Conservation (phyloP, 768 basidiomycete genomes). For the Cyclocybe cylindracea region DNA sequence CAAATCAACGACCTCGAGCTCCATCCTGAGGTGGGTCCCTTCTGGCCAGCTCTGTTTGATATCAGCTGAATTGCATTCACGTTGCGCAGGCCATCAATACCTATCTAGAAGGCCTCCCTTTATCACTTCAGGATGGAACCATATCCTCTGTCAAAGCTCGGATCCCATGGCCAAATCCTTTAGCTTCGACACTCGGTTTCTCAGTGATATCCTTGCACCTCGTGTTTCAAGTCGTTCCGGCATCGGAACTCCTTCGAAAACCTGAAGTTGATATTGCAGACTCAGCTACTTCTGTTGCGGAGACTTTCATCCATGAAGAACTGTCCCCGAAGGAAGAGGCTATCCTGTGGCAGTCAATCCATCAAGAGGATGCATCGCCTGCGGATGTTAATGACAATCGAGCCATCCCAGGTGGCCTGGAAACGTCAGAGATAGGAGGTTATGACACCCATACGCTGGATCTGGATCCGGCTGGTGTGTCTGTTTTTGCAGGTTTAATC, state of each 20-base stretch:
- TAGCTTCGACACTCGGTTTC: constrained; percentile 71
- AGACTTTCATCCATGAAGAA: constrained; percentile 86
- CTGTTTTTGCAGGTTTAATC: constrained; percentile 78
- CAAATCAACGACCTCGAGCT: constrained; percentile 85
- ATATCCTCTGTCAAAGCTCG: constrained; percentile 75
- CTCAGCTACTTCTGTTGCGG: constrained; percentile 83
- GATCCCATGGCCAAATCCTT: constrained; percentile 85
- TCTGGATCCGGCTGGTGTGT: constrained; percentile 71
- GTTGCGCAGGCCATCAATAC: constrained; percentile 72
- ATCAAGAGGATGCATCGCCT: constrained; percentile 36
- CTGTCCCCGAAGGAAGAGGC: constrained; percentile 72
- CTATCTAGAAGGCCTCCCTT: constrained; percentile 62
- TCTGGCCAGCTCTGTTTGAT: constrained; percentile 1
- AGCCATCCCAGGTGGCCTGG: constrained; percentile 68
- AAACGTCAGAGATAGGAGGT: constrained; percentile 46
- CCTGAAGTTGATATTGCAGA: constrained; percentile 55
- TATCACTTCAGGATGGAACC: constrained; percentile 69
- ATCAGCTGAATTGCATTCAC: constrained; percentile 9
- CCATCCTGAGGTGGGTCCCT: constrained; percentile 62
- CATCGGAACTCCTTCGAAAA: constrained; percentile 19
- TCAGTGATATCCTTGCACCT: constrained; percentile 70
- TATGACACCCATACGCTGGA: constrained; percentile 46
- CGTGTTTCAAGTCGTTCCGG: constrained; percentile 51
- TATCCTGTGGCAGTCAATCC: constrained; percentile 68
- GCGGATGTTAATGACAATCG: constrained; percentile 33